Conservation (phyloP, 208 protist species). For the Phytomonas francai region DNA sequence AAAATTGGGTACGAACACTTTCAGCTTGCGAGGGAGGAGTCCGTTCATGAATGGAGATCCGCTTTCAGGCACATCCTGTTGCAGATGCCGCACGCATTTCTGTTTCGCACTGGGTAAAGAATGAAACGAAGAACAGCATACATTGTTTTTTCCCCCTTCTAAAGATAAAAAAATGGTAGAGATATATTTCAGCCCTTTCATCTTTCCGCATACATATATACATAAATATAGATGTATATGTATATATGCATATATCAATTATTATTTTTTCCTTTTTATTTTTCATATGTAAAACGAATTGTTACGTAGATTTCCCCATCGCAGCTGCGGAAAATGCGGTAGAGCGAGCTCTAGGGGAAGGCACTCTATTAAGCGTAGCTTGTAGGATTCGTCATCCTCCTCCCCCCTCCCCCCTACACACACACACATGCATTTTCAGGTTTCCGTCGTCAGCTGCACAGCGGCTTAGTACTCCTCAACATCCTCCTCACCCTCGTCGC, state of each 20-base stretch:
- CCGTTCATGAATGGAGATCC: background rate
- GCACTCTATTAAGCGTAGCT: constrained; percentile 1
- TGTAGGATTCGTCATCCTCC: too few relatives aligned
- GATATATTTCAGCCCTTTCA: background rate
- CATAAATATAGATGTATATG: too few relatives aligned
- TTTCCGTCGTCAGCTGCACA: background rate
- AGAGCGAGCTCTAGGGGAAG: constrained; percentile 1
- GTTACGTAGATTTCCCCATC: background rate
- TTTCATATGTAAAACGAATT: constrained; percentile 14
- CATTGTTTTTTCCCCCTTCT: constrained; percentile 9
- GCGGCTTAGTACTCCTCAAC: constrained; percentile 39
- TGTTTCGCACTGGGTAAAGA: background rate
- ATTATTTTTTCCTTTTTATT: background rate
- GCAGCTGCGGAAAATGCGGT: background rate
- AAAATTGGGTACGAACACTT: background rate
- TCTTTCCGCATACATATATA: background rate
- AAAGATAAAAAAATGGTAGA: background rate
- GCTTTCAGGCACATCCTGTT: background rate
- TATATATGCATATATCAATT: background rate
- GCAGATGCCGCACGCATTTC: background rate
- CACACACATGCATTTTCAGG: background rate
- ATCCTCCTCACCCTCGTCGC: constrained; percentile 80
- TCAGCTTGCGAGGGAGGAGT: background rate
- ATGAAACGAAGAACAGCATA: constrained; percentile 8
- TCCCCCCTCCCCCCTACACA: background rate